Evolutionary conservation across 2,329 filamentous ascomycete genomes (phyloP), one percentile per base, ranked within the genome.

Genomic region (Aureobasidium sp.): DNA sequence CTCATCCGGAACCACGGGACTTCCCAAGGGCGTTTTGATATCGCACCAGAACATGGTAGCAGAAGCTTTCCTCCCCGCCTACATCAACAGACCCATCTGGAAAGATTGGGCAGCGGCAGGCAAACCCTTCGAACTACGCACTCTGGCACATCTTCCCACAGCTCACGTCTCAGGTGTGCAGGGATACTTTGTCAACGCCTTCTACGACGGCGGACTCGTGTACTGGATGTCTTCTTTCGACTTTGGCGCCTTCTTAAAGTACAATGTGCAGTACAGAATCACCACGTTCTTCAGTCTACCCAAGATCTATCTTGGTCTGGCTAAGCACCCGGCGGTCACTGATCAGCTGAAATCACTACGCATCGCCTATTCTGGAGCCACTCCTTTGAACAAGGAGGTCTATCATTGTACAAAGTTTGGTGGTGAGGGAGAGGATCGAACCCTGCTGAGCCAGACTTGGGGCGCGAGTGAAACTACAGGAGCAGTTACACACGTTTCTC

Each of bases 161-260:
- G 76, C 77, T 3, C 79, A 82, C 63, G 79, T 81, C 51, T 78
- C 79, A 0, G 80, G 80, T 1, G 72, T 79, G 1, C 74, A 76
- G 67, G 76, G 78, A 29, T 81, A 80, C 62, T 75, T 79, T 27
- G 69, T 79, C 20, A 77, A 77, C 38, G 77, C 78, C 0, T 74
- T 78, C 48, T 84, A 82, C 66, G 60, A 77, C 68, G 77, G 75
- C 40, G 79, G 79, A 2, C 69, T 73, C 6, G 73, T 87, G 3
- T 90, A 87, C 79, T 91, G 88, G 88, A 90, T 91, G 88, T 78
- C 82, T 5, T 81, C 79, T 47, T 91, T 91, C 73, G 82, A 88
- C 67, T 87, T 88, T 66, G 72, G 75, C 3, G 77, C 83, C 43
- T 90, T 91, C 72, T 80, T 90, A 60, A 75, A 78, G 45, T 84